Evolutionary conservation across 2,329 filamentous ascomycete genomes (phyloP), one percentile per base, ranked within the genome.

Genomic region (Neonectria sp.): DNA sequence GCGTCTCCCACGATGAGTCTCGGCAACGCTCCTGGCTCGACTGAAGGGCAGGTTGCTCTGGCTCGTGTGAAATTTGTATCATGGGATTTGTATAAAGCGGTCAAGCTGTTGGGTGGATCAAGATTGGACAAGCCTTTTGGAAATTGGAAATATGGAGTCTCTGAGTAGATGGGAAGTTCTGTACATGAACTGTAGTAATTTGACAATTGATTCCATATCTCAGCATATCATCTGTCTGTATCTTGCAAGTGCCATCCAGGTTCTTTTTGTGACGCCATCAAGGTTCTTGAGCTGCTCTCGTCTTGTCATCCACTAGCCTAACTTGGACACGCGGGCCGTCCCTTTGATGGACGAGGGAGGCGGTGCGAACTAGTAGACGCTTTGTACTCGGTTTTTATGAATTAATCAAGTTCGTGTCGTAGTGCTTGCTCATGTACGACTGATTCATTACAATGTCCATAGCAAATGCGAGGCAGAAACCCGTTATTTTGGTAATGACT

Each of bases 141-240:
- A 74, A 55, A 76, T 76, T 79, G 75, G 74, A 78, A 76, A 77
- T 79, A 75, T 72, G 77, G 78, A 80, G 79, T 80, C 78, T 77
- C 77, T 74, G 71, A 76, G 77, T 82, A 84, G 80, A 83, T 81
- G 79, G 76, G 75, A 82, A 78, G 78, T 77, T 82, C 77, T 83
- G 80, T 83, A 83, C 77, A 83, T 83, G 78, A 72, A 76, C 71
- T 71, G 64, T 76, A 79, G 77, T 80, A 76, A 76, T 78, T 64
- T 76, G 73, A 75, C 71, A 76, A 76, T 71, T 72, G 74, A 71
- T 75, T 76, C 76, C 69, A 66, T 73, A 73, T 77, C 67, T 75
- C 64, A 66, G 33, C 33, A 2, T 3, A 2, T 3, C 2, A 48
- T 25, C 27, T 11, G 13, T 31, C 21, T 27, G 8, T 8, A 17